Base-by-base conservation (phyloP, 306 rosid species). In the Luffa acutangula region DNA sequence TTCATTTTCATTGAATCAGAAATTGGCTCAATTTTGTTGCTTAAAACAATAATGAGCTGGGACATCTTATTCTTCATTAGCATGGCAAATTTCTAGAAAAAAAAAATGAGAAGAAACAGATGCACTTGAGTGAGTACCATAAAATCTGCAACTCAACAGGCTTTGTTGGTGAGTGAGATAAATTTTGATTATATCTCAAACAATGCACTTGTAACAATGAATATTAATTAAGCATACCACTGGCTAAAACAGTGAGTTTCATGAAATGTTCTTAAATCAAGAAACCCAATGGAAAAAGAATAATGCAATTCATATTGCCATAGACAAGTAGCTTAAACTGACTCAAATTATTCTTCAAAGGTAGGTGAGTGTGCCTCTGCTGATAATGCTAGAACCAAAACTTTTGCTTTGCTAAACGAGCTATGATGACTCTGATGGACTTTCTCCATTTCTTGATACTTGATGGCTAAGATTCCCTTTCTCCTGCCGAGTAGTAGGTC, bases 401-500 rank as follows among this genome's bases (percentile, higher is more conserved):
- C 49, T 85, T 56, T 20, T 25, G 45, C 76, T 78, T n/a, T 57
- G 36, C 77, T 54, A 67, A 82, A 71, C 45, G 45, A 62, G 31
- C 83, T 82, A 84, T 78, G 87, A 46, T 58, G 83, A 85, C 78
- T 89, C 95, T 1, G 84, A 79, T 42, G 77, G 87, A 85, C 80
- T 88, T 82, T 84, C 89, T 45, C 89, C 92, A 17, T 78, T 89
- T 88, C 95, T 82, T 65, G 91, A 82, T 71, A 81, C 53, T 70
- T 88, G 93, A 41, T 88, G 79, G 45, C 89, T 87, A 60, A 89
- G 75, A 84, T 80, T 86, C 48, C 79, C 93, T 60, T 87, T 88
- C 73, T 92, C 96, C 80, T 87, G 92, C 48, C 94, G 84, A 7
- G 62, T 74, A 56, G 82, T 83, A 2, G 97, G 93, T 67, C 93